These are phyloP conservation scores for Vigna reflexopilosa DNA, from an alignment of 306 rosid genomes.

Conservation along the genomic window DNA sequence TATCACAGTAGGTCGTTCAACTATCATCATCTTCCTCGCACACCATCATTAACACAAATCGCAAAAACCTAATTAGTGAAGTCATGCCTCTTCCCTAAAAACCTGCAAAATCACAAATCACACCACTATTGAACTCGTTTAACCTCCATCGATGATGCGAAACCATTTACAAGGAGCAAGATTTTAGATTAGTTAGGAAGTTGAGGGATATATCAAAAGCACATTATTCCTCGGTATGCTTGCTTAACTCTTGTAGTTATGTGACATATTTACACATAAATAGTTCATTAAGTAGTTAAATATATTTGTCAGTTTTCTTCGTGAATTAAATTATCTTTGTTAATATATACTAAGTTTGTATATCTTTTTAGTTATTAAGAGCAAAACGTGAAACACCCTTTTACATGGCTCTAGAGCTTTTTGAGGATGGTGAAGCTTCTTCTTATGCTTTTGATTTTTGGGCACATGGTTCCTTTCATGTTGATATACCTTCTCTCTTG, in stretches of 20 bases:
- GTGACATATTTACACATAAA: background rate
- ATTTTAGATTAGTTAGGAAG: slow-evolving; percentile 95
- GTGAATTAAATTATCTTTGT: slow-evolving; percentile 21
- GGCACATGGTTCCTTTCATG: slow-evolving; percentile 50
- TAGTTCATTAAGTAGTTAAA: slow-evolving; percentile 27
- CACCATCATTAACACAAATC: too few species aligned
- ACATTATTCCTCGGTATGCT: slow-evolving; percentile 76
- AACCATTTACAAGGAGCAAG: background rate
- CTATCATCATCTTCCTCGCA: too few species aligned
- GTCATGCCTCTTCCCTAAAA: too few species aligned
- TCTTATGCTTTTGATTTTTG: slow-evolving; percentile 94
- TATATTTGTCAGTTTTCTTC: slow-evolving; percentile 30
- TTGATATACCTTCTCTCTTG: too few species aligned
- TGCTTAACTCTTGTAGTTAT: slow-evolving; percentile 24
- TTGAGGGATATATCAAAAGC: slow-evolving; percentile 81
- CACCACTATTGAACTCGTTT: too few species aligned
- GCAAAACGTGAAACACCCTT: slow-evolving; percentile 96
- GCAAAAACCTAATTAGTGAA: too few species aligned
- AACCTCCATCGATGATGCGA: too few species aligned
- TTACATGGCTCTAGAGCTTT: slow-evolving; percentile 97
- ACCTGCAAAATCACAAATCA: too few species aligned
- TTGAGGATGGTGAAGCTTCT: slow-evolving; percentile 90
- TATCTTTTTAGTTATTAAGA: slow-evolving; percentile 72
- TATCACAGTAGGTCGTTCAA: too few species aligned
- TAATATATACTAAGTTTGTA: slow-evolving; percentile 43